Evolutionary conservation across 169 alveolate species (phyloP), one percentile per base, ranked within the genome.

Genomic region (Plasmodium knowlesi): DNA sequence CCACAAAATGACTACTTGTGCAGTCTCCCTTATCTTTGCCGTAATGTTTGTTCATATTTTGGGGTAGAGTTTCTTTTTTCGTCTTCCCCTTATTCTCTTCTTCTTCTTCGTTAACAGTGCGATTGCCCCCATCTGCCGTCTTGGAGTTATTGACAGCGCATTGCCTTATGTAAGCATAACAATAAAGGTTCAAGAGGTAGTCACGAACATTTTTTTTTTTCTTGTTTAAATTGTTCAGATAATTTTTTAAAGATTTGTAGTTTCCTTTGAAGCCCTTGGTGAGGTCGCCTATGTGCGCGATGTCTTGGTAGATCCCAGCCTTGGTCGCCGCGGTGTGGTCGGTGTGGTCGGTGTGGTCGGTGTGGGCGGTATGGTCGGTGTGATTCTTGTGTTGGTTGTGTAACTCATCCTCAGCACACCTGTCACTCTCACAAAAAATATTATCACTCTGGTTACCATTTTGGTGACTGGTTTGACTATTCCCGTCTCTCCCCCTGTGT

Each of bases 201-300:
- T 82, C 89, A 8, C 54, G 22, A 5, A 82, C 50, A 9, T 12
- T 82, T 41, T 34, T 10, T 10, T 82, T 54, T 22, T 67, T 46
- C 37, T 28, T 82, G 70, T 82, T 54, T 82, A 82, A 82, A 28
- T 10, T 25, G 14, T 83, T 83, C 37, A 83, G 73, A n/a, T 41
- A 70, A 8, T 37, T 28, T 19, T 41, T 70, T 37, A 83, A 83
- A 83, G 73, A n/a, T 10, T 83, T 83, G 54, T 83, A 32, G 50
- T 70, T 16, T 5, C 37, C 82, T 70, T 25, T 83, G 74, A 83
- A 28, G 46, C 22, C 37, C 71, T 43, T 82, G 12, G 72, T 32
- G 14, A 61, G 19, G 46, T 82, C 81, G 19, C 85, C 67, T 50
- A 82, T 83, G 41, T 83, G 61, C 0, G 67, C n/a, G 53, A 67